A percentile compares a stretch with the other conserved stretches of the same genome.
phyloP scores from a whole-genome alignment of 1,284 basidiomycete genomes.

The Wallemia hederae region DNA sequence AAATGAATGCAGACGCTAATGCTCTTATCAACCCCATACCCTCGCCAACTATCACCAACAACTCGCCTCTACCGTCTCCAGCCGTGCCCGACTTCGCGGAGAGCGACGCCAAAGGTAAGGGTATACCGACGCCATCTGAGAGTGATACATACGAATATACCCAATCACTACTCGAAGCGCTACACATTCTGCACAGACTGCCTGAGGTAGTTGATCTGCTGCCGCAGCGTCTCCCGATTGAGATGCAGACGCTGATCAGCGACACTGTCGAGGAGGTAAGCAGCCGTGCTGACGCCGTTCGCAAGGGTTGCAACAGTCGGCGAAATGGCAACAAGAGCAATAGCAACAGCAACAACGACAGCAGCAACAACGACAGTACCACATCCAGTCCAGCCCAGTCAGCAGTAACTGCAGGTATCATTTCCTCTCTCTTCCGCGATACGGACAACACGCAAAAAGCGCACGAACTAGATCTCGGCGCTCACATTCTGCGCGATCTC shows the following conservation, averaged over 20 bases:
- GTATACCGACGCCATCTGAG: conserved; percentile 29
- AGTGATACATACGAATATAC: conserved; percentile 78
- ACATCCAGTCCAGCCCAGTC: not conserved
- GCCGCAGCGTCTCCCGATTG: conserved; percentile 49
- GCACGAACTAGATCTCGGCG: conserved; percentile 25
- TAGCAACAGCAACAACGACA: not conserved
- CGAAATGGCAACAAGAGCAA: not conserved
- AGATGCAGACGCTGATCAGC: conserved; percentile 66
- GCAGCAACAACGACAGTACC: conserved; percentile 1
- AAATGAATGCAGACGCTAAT: too few relatives aligned
- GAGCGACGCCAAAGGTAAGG: conserved; percentile 26
- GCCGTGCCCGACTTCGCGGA: not conserved
- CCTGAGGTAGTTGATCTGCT: conserved; percentile 59
- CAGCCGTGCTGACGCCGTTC: conserved; percentile 27
- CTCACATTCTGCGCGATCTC: conserved; percentile 63
- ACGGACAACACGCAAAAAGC: conserved; percentile 43
- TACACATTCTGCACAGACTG: conserved; percentile 67
- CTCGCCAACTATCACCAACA: too few relatives aligned
- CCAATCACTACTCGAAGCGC: conserved; percentile 70
- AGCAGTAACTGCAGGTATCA: conserved; percentile 1
- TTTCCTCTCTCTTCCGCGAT: conserved; percentile 25
- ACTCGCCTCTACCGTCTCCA: conserved; percentile 1
- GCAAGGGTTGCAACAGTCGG: not conserved
- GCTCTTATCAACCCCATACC: too few relatives aligned
- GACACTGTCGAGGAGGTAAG: conserved; percentile 62